Base-by-base conservation (phyloP, 768 basidiomycete genomes). In the Postia placenta region DNA sequence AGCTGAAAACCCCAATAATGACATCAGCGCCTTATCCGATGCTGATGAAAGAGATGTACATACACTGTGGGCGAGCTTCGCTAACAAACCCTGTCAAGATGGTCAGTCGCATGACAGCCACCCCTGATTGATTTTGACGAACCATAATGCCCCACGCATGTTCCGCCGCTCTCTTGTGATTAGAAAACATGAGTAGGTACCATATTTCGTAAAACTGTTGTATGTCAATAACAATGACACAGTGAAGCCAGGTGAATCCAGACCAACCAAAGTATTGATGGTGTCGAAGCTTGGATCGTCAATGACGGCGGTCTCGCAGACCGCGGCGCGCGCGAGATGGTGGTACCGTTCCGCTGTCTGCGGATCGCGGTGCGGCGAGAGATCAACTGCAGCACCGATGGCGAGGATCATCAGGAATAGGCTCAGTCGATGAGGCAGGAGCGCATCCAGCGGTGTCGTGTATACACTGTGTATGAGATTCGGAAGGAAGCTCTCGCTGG, bases 81-180 rank as follows among this genome's bases (percentile, higher is more conserved):
- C 79, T 7, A 83, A 76, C 48, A 87, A 80, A 17, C 85, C 62
- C 62, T 64, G 48, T 7, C n/a, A 24, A 19, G 36, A 23, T 6
- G 4, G 41, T 33, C 19, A 48, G 38, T 44, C 11, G 48, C 22
- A 26, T 11, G 15, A 7, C n/a, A n/a, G n/a, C n/a, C n/a, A n/a
- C n/a, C n/a, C n/a, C n/a, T n/a, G n/a, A n/a, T n/a, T n/a, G n/a
- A n/a, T n/a, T n/a, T 17, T 17, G 30, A 26, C 58, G 6, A 22
- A 61, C 85, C 79, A 87, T 81, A 37, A 86, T 67, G 49, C 83
- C 83, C 84, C 84, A 87, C 15, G 84, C 83, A 50, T 85, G 83
- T 14, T 83, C 81, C 11, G 83, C 74, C 0, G 82, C 83, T 52
- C 78, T 82, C 52, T 79, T 83, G 61, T 85, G 81, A 60, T 85